Conservation (phyloP, 306 rosid species). For the Quercus alba region DNA sequence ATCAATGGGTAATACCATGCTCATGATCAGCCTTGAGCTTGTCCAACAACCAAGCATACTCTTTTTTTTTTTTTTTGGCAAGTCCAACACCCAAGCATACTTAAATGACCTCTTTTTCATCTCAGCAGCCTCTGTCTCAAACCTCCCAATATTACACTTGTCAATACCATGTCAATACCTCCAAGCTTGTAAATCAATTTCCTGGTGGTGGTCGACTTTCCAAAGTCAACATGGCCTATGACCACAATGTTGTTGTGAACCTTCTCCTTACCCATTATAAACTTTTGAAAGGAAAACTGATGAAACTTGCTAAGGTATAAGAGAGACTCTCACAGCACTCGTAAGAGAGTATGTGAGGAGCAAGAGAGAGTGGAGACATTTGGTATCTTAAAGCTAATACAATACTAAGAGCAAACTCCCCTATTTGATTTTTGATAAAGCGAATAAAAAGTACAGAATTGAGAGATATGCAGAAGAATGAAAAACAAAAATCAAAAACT, state of each 20-base stretch:
- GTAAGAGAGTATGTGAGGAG: too few relatives aligned
- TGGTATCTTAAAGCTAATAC: neutral
- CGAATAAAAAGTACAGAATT: neutral
- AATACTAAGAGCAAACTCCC: neutral
- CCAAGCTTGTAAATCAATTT: conserved; percentile 43
- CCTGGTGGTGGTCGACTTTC: conserved; percentile 32
- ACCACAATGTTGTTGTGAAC: conserved; percentile 50
- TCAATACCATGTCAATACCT: conserved; percentile 13
- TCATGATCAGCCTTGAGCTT: conserved; percentile 28
- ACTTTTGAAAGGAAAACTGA: too few relatives aligned
- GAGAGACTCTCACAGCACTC: too few relatives aligned
- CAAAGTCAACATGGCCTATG: neutral
- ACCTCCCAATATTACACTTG: conserved; percentile 40
- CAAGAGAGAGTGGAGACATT: neutral
- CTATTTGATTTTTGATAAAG: neutral
- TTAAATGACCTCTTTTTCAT: conserved; percentile 45
- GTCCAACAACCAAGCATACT: neutral
- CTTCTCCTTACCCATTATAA: conserved; percentile 40
- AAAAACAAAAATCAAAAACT: neutral
- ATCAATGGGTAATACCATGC: too few relatives aligned
- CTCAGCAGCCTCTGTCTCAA: conserved; percentile 42
- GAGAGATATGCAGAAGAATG: neutral
- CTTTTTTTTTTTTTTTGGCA: too few relatives aligned
- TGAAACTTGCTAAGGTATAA: too few relatives aligned
- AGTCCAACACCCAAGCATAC: conserved; percentile 24